Evolutionary conservation across 2,329 filamentous ascomycete species (phyloP).

Genomic region (Paecilomyces fulvus): DNA sequence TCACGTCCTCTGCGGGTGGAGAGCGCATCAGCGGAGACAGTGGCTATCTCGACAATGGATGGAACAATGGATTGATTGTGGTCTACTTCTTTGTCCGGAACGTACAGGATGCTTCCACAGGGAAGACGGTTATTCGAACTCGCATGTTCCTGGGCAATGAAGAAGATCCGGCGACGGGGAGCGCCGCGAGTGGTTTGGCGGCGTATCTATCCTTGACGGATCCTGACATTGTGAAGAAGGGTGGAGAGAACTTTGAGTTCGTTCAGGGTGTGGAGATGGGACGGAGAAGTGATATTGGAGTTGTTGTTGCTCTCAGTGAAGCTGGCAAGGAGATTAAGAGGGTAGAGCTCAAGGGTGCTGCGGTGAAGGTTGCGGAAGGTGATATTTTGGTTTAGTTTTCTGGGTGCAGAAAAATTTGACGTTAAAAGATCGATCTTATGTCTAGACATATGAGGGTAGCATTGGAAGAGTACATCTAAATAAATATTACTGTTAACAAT

Average conservation of each 20-base stretch:
- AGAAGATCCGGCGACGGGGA: conserved; percentile 40
- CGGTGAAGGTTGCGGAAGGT: conserved; percentile 28
- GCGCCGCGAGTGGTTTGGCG: conserved; percentile 51
- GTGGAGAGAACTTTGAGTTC: conserved; percentile 41
- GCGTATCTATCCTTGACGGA: conserved; percentile 46
- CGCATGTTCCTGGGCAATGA: conserved; percentile 19
- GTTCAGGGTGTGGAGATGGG: conserved; percentile 64
- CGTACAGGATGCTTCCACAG: conserved; percentile 53
- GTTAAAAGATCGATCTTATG: no score
- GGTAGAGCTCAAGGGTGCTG: conserved; percentile 26
- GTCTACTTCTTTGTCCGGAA: conserved; percentile 25
- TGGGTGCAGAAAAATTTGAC: no score
- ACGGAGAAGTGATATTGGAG: conserved; percentile 34
- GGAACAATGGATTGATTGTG: conserved; percentile 19
- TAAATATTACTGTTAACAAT: no score
- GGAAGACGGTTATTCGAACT: conserved; percentile 23
- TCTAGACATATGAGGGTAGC: no score
- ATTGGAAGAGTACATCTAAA: no score
- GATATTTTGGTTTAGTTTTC: conserved; percentile 14
- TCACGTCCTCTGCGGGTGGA: conserved; percentile 16
- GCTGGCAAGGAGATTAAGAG: conserved; percentile 19
- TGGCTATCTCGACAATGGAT: conserved; percentile 25
- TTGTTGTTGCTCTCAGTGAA: conserved; percentile 17
- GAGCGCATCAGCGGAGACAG: conserved; percentile 12
- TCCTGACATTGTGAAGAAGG: conserved; percentile 19